Evolutionary conservation across 805 yeast genomes (phyloP).

Genomic region (Starmerella sirachaensis): DNA sequence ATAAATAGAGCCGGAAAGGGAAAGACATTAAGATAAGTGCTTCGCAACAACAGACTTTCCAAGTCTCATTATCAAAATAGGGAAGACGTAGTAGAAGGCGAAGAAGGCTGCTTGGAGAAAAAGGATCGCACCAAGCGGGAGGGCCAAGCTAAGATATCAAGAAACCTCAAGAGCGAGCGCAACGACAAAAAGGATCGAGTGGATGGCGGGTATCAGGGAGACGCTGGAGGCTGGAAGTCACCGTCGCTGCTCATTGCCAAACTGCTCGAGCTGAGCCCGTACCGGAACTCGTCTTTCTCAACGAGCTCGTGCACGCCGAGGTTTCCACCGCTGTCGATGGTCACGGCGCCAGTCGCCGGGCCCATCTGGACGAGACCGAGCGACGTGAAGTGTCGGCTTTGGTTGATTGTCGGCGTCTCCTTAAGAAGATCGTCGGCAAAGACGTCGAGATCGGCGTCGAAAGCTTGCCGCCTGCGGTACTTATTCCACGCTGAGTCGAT

Average conservation of each 20-base stretch:
- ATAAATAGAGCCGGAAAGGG: too few relatives aligned
- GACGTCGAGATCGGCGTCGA: constrained; percentile 16
- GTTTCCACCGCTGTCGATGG: constrained; percentile 27
- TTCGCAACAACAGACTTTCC: too few relatives aligned
- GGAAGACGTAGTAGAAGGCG: too few relatives aligned
- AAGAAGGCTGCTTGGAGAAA: too few relatives aligned
- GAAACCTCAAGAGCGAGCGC: too few relatives aligned
- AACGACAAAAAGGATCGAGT: too few relatives aligned
- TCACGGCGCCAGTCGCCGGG: constrained; percentile 18
- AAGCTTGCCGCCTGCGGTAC: constrained; percentile 23
- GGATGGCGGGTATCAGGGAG: neutral
- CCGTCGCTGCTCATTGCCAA: constrained; percentile 7
- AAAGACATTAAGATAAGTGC: too few relatives aligned
- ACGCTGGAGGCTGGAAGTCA: constrained; percentile 16
- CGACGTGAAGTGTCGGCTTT: constrained; percentile 23
- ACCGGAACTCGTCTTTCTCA: constrained; percentile 7
- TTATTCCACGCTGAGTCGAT: constrained; percentile 20
- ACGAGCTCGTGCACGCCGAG: constrained; percentile 26
- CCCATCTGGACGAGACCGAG: constrained; percentile 20
- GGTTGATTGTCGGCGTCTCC: constrained; percentile 21
- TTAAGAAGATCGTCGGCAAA: constrained; percentile 20
- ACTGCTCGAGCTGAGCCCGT: too few relatives aligned
- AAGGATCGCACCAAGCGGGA: too few relatives aligned
- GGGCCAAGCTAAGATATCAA: too few relatives aligned
- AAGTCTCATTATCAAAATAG: too few relatives aligned